Conservation (phyloP, 257 asterid genomes). For the Leonotis leonurus region DNA sequence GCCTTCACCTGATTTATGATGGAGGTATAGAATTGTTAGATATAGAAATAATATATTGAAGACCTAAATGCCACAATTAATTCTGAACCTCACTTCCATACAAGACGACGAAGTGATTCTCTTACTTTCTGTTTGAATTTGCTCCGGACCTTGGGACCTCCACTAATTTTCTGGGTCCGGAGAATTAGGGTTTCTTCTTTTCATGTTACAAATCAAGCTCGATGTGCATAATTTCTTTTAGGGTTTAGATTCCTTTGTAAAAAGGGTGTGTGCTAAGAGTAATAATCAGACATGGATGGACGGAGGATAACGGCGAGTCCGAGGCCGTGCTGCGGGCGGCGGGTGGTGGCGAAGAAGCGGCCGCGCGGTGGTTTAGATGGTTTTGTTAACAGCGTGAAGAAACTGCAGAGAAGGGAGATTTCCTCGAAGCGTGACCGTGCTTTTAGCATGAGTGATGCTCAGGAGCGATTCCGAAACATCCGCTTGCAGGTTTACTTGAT, state of each 20-base stretch:
- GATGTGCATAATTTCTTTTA: slow-evolving; percentile 15
- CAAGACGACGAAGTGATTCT: slow-evolving; percentile 6
- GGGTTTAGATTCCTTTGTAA: slow-evolving; percentile 21
- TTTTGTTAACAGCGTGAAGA: slow-evolving; percentile 85
- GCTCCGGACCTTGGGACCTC: slow-evolving; percentile 36
- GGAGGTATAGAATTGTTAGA: not conserved
- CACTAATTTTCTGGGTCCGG: slow-evolving; percentile 32
- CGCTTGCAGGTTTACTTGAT: slow-evolving; percentile 59
- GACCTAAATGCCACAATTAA: not conserved
- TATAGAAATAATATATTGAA: not conserved
- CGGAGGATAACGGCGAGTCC: slow-evolving; percentile 92
- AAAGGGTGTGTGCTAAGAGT: slow-evolving; percentile 17
- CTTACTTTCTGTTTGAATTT: slow-evolving; percentile 16
- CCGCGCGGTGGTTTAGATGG: slow-evolving; percentile 76
- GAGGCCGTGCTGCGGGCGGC: slow-evolving; percentile 81
- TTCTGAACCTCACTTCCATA: slow-evolving; percentile 2
- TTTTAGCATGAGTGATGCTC: slow-evolving; percentile 91
- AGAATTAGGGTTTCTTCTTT: slow-evolving; percentile 37
- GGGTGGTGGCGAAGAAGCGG: slow-evolving; percentile 93
- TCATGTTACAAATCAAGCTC: slow-evolving; percentile 16
- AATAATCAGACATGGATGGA: slow-evolving; percentile 58
- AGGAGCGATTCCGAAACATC: slow-evolving; percentile 89
- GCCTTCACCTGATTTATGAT: slow-evolving; percentile 10
- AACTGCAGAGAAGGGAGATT: slow-evolving; percentile 94
- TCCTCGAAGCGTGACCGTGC: slow-evolving; percentile 79